Percentiles rank a stretch among this genome's conserved stretches.
Conservation (phyloP, 306 rosid genomes). For the Herpetospermum pedunculosum region DNA sequence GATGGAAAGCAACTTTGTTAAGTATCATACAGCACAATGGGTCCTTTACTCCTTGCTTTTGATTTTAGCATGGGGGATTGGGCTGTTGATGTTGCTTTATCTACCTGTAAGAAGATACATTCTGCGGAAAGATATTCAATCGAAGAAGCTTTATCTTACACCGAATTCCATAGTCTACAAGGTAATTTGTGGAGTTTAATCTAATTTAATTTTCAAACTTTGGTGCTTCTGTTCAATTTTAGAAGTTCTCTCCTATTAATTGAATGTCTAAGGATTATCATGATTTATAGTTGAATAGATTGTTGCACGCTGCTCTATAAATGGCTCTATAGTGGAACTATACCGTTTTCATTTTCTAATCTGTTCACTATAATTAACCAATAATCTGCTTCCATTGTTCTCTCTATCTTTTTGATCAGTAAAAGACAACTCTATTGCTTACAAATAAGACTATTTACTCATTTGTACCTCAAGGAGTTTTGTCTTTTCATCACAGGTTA, state of each 20-base stretch:
- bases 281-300: neutral
- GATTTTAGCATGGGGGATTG: constrained; percentile 82
- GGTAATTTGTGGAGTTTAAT: constrained; percentile 19
- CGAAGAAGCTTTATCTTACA: constrained; percentile 68
- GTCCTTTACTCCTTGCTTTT: constrained; percentile 58
- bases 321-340: neutral
- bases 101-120: constrained; percentile 56
- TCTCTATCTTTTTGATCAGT: neutral
- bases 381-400: neutral
- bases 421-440: neutral
- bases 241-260: neutral
- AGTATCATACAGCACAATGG: constrained; percentile 63
- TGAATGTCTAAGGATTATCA: neutral
- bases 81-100: constrained; percentile 69
- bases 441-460: neutral
- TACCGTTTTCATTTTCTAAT: neutral
- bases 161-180: constrained; percentile 66
- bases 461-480: neutral
- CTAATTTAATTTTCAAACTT: neutral
- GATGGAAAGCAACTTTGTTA: constrained; percentile 53
- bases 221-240: neutral
- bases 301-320: neutral
- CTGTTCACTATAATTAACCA: neutral
- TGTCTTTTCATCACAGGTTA: constrained; percentile 45
- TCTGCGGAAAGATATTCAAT: constrained; percentile 56